These are phyloP conservation scores for Dryas integrifolia DNA, from an alignment of 331 rosid genomes.

Conservation along the genomic window DNA sequence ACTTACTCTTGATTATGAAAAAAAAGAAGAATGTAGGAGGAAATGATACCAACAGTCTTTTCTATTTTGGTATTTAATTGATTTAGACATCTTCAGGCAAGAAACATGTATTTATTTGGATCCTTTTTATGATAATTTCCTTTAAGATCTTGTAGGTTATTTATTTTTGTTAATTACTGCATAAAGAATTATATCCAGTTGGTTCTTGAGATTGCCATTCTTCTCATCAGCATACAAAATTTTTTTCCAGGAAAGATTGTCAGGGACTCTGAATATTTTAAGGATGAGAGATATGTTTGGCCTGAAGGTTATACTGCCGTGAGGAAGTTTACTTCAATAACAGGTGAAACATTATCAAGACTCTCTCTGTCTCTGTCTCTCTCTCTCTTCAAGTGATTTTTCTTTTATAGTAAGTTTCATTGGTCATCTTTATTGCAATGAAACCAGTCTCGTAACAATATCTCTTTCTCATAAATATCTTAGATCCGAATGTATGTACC, in stretches of 20 bases:
- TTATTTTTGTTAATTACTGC: background rate
- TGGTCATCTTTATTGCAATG: conserved; percentile 13
- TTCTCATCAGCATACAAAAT: conserved; percentile 19
- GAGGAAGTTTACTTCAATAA: conserved; percentile 75
- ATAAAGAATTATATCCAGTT: background rate
- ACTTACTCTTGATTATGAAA: background rate
- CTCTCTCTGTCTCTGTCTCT: background rate
- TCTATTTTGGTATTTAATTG: background rate
- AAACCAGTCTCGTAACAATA: conserved; percentile 11
- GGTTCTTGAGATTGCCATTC: conserved; percentile 18
- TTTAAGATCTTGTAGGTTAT: background rate
- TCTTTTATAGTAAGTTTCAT: conserved; percentile 12
- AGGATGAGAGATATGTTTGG: conserved; percentile 64
- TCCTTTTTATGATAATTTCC: background rate
- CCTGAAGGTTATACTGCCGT: conserved; percentile 93
- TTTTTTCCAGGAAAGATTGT: conserved; percentile 70
- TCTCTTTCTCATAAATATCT: conserved; percentile 23
- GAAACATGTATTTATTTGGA: background rate
- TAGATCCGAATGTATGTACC: conserved; percentile 55
- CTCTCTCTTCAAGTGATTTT: background rate
- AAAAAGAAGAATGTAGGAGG: background rate
- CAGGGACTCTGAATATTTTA: conserved; percentile 59
- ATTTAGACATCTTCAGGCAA: background rate
- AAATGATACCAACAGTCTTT: background rate
- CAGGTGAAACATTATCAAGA: conserved; percentile 45